These are phyloP conservation scores for Cubamyces sp. DNA, from an alignment of 768 basidiomycete species.

Conservation along the genomic window DNA sequence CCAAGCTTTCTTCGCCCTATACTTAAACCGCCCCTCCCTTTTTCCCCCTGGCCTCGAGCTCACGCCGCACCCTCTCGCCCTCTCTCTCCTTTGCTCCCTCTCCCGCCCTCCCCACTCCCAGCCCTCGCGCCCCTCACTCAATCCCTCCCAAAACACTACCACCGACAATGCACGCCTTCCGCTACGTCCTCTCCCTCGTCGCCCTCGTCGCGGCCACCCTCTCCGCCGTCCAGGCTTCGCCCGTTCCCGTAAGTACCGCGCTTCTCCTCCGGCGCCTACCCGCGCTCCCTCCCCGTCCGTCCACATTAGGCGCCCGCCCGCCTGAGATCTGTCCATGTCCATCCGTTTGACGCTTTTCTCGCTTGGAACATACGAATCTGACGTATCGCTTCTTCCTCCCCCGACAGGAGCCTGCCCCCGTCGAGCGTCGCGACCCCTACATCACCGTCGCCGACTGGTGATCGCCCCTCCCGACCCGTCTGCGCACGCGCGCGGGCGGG, in stretches of 20 bases:
- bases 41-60: no score
- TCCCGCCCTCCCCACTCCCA: neutral
- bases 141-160: neutral
- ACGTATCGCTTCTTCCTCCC: neutral
- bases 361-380: no score
- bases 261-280: neutral
- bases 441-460: conserved; percentile 26
- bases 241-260: conserved; percentile 17
- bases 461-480: neutral
- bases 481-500: no score
- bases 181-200: conserved; percentile 25
- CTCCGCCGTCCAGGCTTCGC: conserved; percentile 19
- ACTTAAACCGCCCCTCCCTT: neutral
- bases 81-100: conserved; percentile 2
- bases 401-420: conserved; percentile 5
- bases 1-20: neutral
- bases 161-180: conserved; percentile 21
- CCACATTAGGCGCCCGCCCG: no score
- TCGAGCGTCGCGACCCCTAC: conserved; percentile 22
- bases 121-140: conserved; percentile 2
- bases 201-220: conserved; percentile 23
- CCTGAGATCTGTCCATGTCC: neutral
- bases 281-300: no score
- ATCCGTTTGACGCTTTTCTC: neutral
- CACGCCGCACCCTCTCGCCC: neutral